Conservation (phyloP, 495 filamentous ascomycete species). For the Neurospora sp. region DNA sequence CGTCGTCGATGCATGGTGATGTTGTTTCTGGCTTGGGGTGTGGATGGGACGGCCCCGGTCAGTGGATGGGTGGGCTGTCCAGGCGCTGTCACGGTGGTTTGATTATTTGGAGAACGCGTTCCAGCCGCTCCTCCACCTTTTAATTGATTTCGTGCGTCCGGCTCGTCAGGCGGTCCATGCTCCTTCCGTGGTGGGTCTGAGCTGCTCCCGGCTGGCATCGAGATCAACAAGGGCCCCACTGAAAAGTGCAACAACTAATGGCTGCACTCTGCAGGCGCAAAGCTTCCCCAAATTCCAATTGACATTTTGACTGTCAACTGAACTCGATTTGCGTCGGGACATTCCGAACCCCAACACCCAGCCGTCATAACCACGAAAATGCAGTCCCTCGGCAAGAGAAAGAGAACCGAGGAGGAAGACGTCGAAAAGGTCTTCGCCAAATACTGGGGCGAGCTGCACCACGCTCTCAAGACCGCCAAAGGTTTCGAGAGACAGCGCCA, state of each 20-base stretch:
- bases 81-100: not conserved
- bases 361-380: constrained; percentile 14
- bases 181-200: not conserved
- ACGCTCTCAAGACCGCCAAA: constrained; percentile 67
- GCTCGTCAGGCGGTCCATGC: not conserved
- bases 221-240: not conserved
- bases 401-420: constrained; percentile 25
- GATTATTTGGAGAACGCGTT: not conserved
- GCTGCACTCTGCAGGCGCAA: not conserved
- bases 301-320: not conserved
- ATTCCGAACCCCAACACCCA: not conserved
- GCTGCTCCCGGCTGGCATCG: not conserved
- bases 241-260: not conserved
- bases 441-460: constrained; percentile 49
- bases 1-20: not conserved
- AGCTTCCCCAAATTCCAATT: not conserved
- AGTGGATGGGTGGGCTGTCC: not conserved
- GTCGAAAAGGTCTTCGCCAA: constrained; percentile 47
- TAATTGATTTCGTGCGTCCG: not conserved
- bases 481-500: constrained; percentile 87
- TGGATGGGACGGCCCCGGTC: not conserved
- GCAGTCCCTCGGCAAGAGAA: constrained; percentile 30
- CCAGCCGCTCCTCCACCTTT: not conserved
- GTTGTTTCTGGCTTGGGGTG: not conserved
- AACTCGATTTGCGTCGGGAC: not conserved